phyloP scores from a whole-genome alignment of 2,329 filamentous ascomycete genomes.

The Sclerotinia spermophila region DNA sequence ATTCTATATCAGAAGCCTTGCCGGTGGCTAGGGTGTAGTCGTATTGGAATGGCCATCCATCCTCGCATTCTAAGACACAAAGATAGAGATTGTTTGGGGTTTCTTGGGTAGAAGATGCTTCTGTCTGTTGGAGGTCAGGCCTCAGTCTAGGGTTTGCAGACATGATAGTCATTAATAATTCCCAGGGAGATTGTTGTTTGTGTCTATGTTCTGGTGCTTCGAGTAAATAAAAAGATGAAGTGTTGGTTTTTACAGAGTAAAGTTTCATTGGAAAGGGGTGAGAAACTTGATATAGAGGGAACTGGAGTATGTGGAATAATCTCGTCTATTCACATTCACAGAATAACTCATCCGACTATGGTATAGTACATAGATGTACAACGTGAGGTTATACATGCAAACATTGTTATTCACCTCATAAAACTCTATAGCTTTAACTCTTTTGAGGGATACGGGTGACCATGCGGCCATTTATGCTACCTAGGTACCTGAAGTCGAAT shows the following conservation, averaged over 20 bases:
- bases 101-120: neutral
- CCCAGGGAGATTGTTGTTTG: neutral
- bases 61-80: neutral
- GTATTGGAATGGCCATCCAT: neutral
- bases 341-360: too few relatives aligned
- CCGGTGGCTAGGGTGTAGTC: neutral
- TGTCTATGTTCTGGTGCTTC: neutral
- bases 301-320: neutral
- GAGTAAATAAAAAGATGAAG: neutral
- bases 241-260: too few relatives aligned
- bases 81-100: neutral
- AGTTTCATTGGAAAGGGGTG: accelerated
- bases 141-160: neutral
- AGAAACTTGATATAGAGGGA: neutral
- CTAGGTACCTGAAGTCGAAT: neutral
- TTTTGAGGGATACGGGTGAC: neutral
- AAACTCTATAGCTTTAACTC: neutral
- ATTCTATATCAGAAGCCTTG: neutral
- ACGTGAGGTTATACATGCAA: accelerated
- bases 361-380: neutral
- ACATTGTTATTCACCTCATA: accelerated
- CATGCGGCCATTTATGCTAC: accelerated
- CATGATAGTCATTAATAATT: neutral
- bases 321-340: neutral
- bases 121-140: neutral